These are phyloP conservation scores for Dactylonectria macrodidyma DNA, from an alignment of 2,329 filamentous ascomycete genomes.

Conservation along the genomic window DNA sequence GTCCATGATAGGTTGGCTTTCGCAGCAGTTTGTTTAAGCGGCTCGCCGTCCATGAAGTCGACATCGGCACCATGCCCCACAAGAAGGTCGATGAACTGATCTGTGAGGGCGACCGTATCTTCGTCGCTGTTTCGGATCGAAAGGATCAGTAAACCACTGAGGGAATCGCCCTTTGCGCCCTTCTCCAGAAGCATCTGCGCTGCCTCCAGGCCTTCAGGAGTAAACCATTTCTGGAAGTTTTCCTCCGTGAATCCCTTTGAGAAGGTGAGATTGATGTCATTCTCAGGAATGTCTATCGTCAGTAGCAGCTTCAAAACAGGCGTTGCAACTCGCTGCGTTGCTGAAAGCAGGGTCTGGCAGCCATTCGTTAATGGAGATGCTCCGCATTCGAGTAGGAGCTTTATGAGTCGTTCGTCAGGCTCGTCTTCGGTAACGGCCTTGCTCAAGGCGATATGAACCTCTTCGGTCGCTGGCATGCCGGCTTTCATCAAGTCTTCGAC, in stretches of 20 bases:
- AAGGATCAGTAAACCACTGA: constrained; percentile 62
- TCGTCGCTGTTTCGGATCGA: constrained; percentile 61
- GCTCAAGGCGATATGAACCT: constrained; percentile 65
- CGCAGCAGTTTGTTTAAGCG: constrained; percentile 68
- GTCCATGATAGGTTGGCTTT: constrained; percentile 66
- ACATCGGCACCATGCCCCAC: constrained; percentile 60
- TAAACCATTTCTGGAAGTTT: constrained; percentile 62
- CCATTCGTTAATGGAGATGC: constrained; percentile 67
- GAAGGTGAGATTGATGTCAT: constrained; percentile 63
- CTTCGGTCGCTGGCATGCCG: constrained; percentile 63
- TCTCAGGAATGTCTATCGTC: constrained; percentile 55
- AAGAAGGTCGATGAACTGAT: constrained; percentile 61
- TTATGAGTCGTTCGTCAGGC: constrained; percentile 62
- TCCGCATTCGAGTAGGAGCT: constrained; percentile 64
- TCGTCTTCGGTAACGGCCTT: constrained; percentile 69
- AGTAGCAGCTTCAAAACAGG: constrained; percentile 61
- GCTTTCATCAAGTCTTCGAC: constrained; percentile 67
- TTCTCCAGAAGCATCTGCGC: constrained; percentile 65
- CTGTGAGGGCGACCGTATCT: constrained; percentile 57
- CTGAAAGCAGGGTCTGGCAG: constrained; percentile 68
- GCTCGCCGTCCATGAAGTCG: constrained; percentile 67
- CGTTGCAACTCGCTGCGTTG: constrained; percentile 57
- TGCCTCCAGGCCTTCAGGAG: constrained; percentile 61
- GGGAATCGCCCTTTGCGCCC: constrained; percentile 62
- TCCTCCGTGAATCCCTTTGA: constrained; percentile 60